Evolutionary conservation across 2,329 filamentous ascomycete species (phyloP).

Genomic region (Aspergillus viridinutans): DNA sequence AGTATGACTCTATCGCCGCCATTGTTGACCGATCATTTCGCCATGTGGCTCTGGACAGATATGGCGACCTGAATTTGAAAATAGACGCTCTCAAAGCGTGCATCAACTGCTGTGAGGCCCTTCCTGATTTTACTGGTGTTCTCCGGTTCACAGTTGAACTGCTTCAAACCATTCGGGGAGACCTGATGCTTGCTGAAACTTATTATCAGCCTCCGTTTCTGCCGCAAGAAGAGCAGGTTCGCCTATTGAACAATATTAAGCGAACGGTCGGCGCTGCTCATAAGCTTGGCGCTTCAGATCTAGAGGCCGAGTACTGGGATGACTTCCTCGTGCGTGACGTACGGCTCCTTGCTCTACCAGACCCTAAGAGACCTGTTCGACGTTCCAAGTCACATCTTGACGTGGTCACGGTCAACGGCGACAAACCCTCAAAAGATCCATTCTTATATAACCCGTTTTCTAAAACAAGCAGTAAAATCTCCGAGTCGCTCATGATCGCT

Average conservation of each 20-base stretch:
- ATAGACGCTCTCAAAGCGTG: conserved; percentile 83
- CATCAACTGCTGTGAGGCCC: conserved; percentile 86
- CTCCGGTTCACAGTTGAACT: conserved; percentile 80
- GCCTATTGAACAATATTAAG: conserved; percentile 78
- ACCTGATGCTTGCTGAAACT: conserved; percentile 66
- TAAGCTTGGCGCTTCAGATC: conserved; percentile 64
- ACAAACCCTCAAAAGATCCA: conserved; percentile 58
- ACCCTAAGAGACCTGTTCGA: conserved; percentile 60
- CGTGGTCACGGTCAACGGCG: conserved; percentile 35
- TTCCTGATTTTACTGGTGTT: conserved; percentile 89
- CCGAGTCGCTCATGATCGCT: conserved; percentile 69
- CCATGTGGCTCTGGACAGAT: conserved; percentile 48
- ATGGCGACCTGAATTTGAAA: conserved; percentile 76
- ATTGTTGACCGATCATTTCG: conserved; percentile 45
- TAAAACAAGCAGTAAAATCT: conserved; percentile 55
- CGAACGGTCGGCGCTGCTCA: conserved; percentile 75
- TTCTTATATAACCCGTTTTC: conserved; percentile 95
- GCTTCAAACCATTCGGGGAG: conserved; percentile 70
- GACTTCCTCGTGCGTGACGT: conserved; percentile 83
- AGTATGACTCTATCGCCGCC: conserved; percentile 34
- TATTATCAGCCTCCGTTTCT: conserved; percentile 69
- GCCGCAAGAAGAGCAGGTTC: conserved; percentile 75
- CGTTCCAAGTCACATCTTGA: conserved; percentile 55
- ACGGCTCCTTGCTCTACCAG: conserved; percentile 61
- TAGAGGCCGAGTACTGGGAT: conserved; percentile 91